Evolutionary conservation across 345 rosid genomes (phyloP), one percentile per base, ranked within the genome.

Genomic region (Acer negundo): DNA sequence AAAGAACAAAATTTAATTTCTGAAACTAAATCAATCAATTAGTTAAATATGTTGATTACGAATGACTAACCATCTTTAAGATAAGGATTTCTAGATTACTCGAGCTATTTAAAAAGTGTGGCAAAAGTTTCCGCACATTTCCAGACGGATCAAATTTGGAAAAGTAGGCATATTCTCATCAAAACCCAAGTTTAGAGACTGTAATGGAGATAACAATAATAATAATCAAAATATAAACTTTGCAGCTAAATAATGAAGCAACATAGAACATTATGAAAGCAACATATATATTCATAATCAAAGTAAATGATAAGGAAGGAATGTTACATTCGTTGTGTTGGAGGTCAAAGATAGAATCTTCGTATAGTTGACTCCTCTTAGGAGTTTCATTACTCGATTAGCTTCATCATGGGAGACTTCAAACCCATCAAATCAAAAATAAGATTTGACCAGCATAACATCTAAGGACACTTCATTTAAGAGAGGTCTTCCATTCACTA

Each of bases 131-230:
- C 73, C 73, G 4, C 35, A 24, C 46, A 35, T 7, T 15, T 66
- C 20, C 59, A 65, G 11, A 15, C 17, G 11, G 64, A 49, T 53
- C 47, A 75, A 20, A 65, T 75, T 35, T 51, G 62, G 72, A 16
- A 75, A 75, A 6, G 26, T 65, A 9, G 49, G 78, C 59, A 75
- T 4, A 58, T n/a, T 31, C 22, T 47, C 51, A n/a, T 49, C 63
- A 51, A 16, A 35, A 15, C 20, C 13, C 4, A 5, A 15, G 46
- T 31, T 47, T 10, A 74, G 12, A 17, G 16, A 10, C 69, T 74
- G 22, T n/a, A 49, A 61, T 38, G 69, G 23, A 74, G 22, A 62
- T 7, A 44, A 42, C 2, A n/a, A 10, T 17, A 63, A 44, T 23
- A 44, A 20, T 23, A 28, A 28, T 28, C 31, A 55, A 58, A 20